Evolutionary conservation across 345 rosid genomes (phyloP).

Genomic region (Leavenworthia alabamica): DNA sequence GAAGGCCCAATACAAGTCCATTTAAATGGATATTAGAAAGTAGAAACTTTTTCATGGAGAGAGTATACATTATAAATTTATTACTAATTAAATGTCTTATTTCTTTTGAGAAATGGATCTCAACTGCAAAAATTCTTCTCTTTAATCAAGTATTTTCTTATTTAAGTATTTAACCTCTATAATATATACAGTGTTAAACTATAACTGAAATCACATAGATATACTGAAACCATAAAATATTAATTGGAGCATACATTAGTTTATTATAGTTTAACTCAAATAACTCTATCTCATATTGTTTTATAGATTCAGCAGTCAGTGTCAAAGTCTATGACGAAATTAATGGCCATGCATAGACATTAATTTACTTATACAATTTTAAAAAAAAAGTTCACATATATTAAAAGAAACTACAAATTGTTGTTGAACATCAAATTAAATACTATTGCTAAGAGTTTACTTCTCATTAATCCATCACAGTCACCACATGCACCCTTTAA

Average conservation of each 20-base stretch:
- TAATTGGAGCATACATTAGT: neutral
- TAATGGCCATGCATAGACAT: slow-evolving; percentile 17
- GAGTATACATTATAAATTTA: neutral
- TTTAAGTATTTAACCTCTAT: neutral
- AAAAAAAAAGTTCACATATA: neutral
- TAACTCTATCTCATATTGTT: neutral
- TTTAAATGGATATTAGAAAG: too few relatives aligned
- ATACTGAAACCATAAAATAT: neutral
- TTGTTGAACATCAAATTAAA: slow-evolving; percentile 15
- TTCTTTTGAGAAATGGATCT: neutral
- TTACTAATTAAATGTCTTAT: neutral
- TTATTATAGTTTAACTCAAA: neutral
- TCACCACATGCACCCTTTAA: slow-evolving; percentile 31
- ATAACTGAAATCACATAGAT: neutral
- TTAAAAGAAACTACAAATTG: neutral
- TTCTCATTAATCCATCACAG: slow-evolving; percentile 28
- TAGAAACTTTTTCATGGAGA: neutral
- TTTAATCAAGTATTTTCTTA: neutral
- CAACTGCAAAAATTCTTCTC: neutral
- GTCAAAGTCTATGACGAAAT: neutral
- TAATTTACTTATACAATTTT: neutral
- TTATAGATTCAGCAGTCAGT: neutral
- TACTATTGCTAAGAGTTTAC: slow-evolving; percentile 23
- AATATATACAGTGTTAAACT: neutral
- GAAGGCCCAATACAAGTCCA: neutral